Evolutionary conservation across 768 basidiomycete species (phyloP), one percentile per base, ranked within the genome.

Genomic region (Saitozyma sp.): DNA sequence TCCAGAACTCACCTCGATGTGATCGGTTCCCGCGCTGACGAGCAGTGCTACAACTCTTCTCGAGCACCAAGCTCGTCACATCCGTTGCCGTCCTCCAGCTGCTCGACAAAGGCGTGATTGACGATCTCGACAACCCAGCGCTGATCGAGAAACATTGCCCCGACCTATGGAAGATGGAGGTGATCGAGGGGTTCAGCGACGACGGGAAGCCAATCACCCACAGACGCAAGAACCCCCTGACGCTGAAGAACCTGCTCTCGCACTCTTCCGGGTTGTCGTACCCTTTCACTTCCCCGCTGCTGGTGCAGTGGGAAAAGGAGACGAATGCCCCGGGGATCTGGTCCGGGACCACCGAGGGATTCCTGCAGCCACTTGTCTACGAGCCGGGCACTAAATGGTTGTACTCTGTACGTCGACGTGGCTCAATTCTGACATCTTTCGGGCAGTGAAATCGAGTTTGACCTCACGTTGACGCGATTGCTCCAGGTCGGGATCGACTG

Each of bases 21-120:
- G 54, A 5, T 9, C 4, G 54, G 9, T 40, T 5, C 10, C 13
- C 17, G 17, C 20, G 11, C 13, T 56, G 11, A 49, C 38, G 7
- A 10, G 9, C 50, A 66, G 65, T 51, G 5, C 17, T 66, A 41
- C 51, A 59, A 53, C 11, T 66, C 17, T 66, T 63, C 59, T 66
- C 65, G 40, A 66, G 53, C 43, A 63, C 61, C 29, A 66, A 66
- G 48, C 58, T 66, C 38, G 43, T 66, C 40, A 63, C 61, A 1
- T 50, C 55, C 41, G 65, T 66, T 45, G 14, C 61, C 58, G 16
- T 17, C 19, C 14, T 63, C 16, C 61, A 63, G 41, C 57, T 50
- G 8, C 58, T 66, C 19, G 65, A 66, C 14, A 9, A 60, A 29
- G 62, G 62, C 16, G 10, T 52, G 45, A 50, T 66, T 9, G 17